Base-by-base conservation (phyloP, 2,329 filamentous ascomycete genomes). In the Fusarium anguioides region DNA sequence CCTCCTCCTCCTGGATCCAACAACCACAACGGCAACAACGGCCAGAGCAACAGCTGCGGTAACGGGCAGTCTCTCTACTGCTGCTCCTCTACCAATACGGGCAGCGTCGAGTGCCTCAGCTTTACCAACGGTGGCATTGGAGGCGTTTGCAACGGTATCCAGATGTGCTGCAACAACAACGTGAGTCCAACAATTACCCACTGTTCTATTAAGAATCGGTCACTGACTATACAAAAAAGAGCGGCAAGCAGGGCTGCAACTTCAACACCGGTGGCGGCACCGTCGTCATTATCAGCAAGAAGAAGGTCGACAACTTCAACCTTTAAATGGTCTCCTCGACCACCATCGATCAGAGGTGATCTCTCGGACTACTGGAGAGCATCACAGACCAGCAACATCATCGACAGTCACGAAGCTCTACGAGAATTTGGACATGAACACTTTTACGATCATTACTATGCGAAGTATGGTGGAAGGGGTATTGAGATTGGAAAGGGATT, bases 81-180 rank as follows among this genome's bases (percentile, higher is more conserved):
- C 51, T 69, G 66, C 6, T 2, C 9, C 26, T 7, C 2, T 20
- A 35, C 40, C 4, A n/a, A 15, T 1, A 54, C 35, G 31, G 14
- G 8, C 6, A n/a, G 23, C 18, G 45, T 47, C 4, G 23, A 12
- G 6, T 61, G 44, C 15, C 10, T 5, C 21, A 10, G 23, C 20
- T 2, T 48, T 33, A 12, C n/a, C 24, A 18, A 24, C 29, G 41
- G 26, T 1, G 35, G 20, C 6, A 2, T 35, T 8, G 35, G 23
- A 4, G 33, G 26, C 4, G 5, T 10, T 5, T 63, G 60, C 60
- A 45, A 45, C 39, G 39, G 35, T 27, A 27, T 63, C 35, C 14
- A 14, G n/a, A 41, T 61, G 15, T 63, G 60, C 49, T 63, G 60
- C 29, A 26, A 63, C 23, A 61, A 49, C 56, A 54, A 63, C 37